phyloP scores from a whole-genome alignment of 2,329 filamentous ascomycete species.

The Cercospora zeae-maydis region DNA sequence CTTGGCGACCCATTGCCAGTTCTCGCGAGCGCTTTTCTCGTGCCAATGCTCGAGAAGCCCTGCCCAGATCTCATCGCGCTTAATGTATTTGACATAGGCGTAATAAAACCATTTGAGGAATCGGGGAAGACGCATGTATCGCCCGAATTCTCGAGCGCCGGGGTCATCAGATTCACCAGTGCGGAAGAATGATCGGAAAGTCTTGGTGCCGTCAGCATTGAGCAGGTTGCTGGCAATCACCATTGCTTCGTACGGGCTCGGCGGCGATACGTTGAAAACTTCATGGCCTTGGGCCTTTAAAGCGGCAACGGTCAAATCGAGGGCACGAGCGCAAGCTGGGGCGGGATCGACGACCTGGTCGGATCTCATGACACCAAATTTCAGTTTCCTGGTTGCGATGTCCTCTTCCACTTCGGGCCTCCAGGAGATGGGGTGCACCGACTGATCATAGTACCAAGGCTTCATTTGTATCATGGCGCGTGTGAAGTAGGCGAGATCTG shows the following conservation, averaged over 20 bases:
- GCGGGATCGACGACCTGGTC: conserved; percentile 75
- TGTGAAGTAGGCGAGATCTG: conserved; percentile 81
- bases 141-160: conserved; percentile 71
- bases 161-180: conserved; percentile 74
- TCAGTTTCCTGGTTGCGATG: conserved; percentile 60
- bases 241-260: conserved; percentile 66
- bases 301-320: conserved; percentile 67
- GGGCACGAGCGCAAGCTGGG: conserved; percentile 74
- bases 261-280: conserved; percentile 57
- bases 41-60: conserved; percentile 70
- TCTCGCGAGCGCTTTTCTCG: conserved; percentile 69
- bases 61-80: conserved; percentile 72
- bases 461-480: conserved; percentile 72
- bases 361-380: conserved; percentile 72
- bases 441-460: conserved; percentile 85
- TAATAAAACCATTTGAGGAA: conserved; percentile 82
- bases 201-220: conserved; percentile 78
- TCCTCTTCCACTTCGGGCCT: conserved; percentile 58
- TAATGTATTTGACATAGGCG: conserved; percentile 81
- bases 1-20: conserved; percentile 75
- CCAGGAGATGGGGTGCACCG: conserved; percentile 83
- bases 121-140: conserved; percentile 68
- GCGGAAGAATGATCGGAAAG: conserved; percentile 72
- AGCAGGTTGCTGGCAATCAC: conserved; percentile 74
- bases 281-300: conserved; percentile 71